These are phyloP conservation scores for Colletotrichum salicis DNA, from an alignment of 2,329 filamentous ascomycete species.

Conservation along the genomic window DNA sequence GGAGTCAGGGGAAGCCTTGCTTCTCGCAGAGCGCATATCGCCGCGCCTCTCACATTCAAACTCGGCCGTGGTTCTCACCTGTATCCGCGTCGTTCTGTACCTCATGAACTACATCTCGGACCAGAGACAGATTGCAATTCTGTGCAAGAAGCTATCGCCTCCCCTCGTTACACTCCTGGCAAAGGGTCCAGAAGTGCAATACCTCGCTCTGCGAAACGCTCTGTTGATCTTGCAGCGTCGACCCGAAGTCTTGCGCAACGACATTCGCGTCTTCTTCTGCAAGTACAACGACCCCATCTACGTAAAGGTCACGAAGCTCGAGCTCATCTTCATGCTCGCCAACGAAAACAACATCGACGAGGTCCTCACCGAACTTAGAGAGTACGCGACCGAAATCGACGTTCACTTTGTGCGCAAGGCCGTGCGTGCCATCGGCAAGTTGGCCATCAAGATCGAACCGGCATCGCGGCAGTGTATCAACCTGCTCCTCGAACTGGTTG, in stretches of 20 bases:
- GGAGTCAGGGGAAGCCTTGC: constrained; percentile 85
- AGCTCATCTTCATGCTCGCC: constrained; percentile 98
- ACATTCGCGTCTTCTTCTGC: constrained; percentile 99
- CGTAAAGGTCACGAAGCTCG: constrained; percentile 98
- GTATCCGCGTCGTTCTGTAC: constrained; percentile 95
- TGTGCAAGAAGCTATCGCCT: constrained; percentile 94
- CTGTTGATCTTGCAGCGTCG: constrained; percentile 91
- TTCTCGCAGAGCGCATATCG: constrained; percentile 92
- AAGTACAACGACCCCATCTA: constrained; percentile 99
- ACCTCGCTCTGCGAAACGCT: constrained; percentile 92
- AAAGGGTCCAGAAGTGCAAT: constrained; percentile 98
- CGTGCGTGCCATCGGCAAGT: constrained; percentile 94
- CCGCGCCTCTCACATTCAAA: constrained; percentile 98
- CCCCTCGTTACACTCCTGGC: constrained; percentile 93
- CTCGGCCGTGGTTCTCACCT: constrained; percentile 94
- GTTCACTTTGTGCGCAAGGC: constrained; percentile 99
- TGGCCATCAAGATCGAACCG: constrained; percentile 98
- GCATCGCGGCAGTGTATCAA: constrained; percentile 92
- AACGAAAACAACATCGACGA: constrained; percentile 95
- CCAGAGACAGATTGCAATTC: constrained; percentile 83
- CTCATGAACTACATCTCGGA: constrained; percentile 99
- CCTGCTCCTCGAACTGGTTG: constrained; percentile 89
- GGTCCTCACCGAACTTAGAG: constrained; percentile 90
- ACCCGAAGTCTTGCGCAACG: constrained; percentile 92
- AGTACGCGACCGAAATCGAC: constrained; percentile 98